Evolutionary conservation across 495 filamentous ascomycete species (phyloP).

Genomic region (Daldinia grandis): DNA sequence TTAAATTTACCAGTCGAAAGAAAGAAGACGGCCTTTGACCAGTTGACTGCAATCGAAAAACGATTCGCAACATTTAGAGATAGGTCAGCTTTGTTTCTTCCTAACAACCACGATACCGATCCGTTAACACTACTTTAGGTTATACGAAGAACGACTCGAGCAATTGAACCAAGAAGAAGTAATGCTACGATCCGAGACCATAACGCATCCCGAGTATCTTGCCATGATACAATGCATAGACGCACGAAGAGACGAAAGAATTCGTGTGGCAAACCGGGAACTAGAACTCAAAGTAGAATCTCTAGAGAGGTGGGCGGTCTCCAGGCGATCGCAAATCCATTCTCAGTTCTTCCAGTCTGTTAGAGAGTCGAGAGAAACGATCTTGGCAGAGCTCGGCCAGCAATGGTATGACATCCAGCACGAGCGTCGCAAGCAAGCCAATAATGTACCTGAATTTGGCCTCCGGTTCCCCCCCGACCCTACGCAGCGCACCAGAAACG

Average conservation of each 20-base stretch:
- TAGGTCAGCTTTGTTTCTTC: constrained; percentile 64
- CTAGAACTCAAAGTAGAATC: constrained; percentile 75
- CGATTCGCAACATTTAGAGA: constrained; percentile 86
- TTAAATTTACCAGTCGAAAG: constrained; percentile 66
- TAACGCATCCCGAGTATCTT: constrained; percentile 87
- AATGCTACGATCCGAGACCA: constrained; percentile 76
- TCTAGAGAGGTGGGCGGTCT: constrained; percentile 75
- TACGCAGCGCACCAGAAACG: constrained; percentile 76
- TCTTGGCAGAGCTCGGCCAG: constrained; percentile 81
- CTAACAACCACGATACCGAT: constrained; percentile 20
- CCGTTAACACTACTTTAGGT: constrained; percentile 55
- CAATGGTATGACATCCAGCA: constrained; percentile 91
- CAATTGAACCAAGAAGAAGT: constrained; percentile 84
- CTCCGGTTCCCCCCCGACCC: constrained; percentile 75
- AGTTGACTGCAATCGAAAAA: constrained; percentile 78
- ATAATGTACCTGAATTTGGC: constrained; percentile 79
- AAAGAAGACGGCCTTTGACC: constrained; percentile 82
- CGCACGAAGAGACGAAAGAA: constrained; percentile 78
- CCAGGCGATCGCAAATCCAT: constrained; percentile 81
- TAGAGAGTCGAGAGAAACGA: constrained; percentile 79
- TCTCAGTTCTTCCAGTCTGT: constrained; percentile 86
- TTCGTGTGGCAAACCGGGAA: constrained; percentile 75
- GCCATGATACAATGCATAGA: constrained; percentile 86
- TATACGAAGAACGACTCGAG: constrained; percentile 86
- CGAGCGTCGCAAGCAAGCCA: constrained; percentile 83